Conservation (phyloP, 441 rosid species). For the Croton laevigatus region DNA sequence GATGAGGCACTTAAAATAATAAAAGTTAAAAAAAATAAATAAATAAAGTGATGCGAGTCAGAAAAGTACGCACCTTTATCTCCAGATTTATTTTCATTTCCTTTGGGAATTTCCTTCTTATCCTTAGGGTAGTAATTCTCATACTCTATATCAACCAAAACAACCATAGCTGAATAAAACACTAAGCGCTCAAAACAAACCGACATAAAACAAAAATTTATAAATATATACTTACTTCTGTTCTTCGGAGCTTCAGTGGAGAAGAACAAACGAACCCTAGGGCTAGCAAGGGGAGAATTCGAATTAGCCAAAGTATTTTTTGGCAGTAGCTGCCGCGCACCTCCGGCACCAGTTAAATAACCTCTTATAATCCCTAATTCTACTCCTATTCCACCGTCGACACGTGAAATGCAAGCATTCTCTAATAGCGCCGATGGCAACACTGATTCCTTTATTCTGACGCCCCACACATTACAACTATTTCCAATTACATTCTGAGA, state of each 20-base stretch:
- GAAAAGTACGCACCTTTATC: conserved; percentile 37
- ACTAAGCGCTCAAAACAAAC: neutral
- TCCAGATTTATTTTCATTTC: conserved; percentile 36
- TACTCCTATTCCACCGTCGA: conserved; percentile 21
- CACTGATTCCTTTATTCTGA: conserved; percentile 21
- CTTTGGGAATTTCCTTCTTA: conserved; percentile 47
- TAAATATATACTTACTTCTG: conserved; percentile 36
- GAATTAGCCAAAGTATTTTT: conserved; percentile 30
- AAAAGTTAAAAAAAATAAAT: no score
- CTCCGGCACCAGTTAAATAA: conserved; percentile 33
- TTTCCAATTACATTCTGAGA: conserved; percentile 25
- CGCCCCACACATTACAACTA: conserved; percentile 17
- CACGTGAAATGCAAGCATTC: conserved; percentile 29
- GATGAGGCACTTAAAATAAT: neutral
- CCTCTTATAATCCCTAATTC: conserved; percentile 35
- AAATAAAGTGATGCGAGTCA: neutral
- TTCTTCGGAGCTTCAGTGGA: conserved; percentile 45
- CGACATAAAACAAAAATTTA: neutral
- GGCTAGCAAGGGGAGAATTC: conserved; percentile 40
- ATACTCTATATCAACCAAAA: conserved; percentile 34
- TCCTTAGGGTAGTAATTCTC: conserved; percentile 54
- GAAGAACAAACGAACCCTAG: conserved; percentile 38
- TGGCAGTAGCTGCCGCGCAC: conserved; percentile 33
- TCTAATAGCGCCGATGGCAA: conserved; percentile 12
- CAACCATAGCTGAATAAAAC: neutral